Evolutionary conservation across 768 basidiomycete species (phyloP), one percentile per base, ranked within the genome.

Genomic region (Pleurotus djamor): DNA sequence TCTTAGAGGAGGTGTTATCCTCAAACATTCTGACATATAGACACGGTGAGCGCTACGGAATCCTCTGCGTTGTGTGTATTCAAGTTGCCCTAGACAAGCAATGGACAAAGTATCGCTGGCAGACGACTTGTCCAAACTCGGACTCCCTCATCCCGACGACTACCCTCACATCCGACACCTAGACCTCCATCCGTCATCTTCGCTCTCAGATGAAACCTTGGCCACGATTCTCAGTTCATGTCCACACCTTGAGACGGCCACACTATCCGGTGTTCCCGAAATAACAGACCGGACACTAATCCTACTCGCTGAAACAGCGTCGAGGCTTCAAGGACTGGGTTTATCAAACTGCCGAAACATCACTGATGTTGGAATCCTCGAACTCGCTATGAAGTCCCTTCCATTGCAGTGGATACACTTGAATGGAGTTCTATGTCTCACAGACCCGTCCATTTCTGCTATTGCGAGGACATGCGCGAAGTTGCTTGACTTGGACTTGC

Each of bases 401-500:
- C 79, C 85, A 16, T 74, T 98, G 37, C 82, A 90, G 59, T 85
- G 89, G 77, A 78, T 96, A 59, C 87, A 87, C 65, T 72, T 96
- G 59, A 88, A 84, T 63, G 85, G 85, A 13, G 81, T 91, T 56
- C 79, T 79, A 28, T 79, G 81, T n/a, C 70, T 96, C 45, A 84
- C 81, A 34, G 82, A 82, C 65, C 73, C 77, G 8, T 78, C 79
- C 37, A 79, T 96, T 60, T 85, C 86, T 59, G 82, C 85, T 10
- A 82, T 97, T 63, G 88, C 86, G 14, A 87, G 84, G 58, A 79
- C 84, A 8, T 93, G 92, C 68, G 85, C 90, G 4, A 81, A 83
- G 60, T 83, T 97, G 28, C 76, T 89, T 57, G 94, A 96, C 71
- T 77, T 96, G 61, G 94, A 97, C 68, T 74, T 96, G 38, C 85